A percentile compares a stretch with the other conserved stretches of the same genome.
phyloP scores from a whole-genome alignment of 2,329 filamentous ascomycete species.

The Teratosphaeria pseudoeucalypti region DNA sequence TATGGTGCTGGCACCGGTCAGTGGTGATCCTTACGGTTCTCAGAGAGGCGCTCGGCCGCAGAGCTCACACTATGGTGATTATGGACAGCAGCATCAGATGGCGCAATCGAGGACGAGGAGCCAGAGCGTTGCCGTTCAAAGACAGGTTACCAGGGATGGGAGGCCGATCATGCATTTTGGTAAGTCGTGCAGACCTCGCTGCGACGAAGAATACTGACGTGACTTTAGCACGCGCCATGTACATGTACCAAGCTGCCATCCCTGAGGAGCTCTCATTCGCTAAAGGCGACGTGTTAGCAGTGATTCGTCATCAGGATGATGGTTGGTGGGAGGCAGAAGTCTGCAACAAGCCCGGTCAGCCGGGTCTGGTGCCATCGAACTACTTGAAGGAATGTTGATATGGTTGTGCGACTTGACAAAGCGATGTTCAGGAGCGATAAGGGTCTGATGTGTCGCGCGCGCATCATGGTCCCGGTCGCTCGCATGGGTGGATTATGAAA shows the following conservation, averaged over 20 bases:
- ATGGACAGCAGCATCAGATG: slow-evolving; percentile 24
- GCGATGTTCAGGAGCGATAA: not conserved
- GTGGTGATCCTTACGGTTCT: slow-evolving; percentile 29
- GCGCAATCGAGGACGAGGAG: slow-evolving; percentile 46
- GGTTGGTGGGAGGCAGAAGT: slow-evolving; percentile 99
- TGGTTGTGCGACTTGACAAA: not conserved
- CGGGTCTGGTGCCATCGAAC: slow-evolving; percentile 56
- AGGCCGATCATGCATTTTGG: slow-evolving; percentile 85
- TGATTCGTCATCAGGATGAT: slow-evolving; percentile 87
- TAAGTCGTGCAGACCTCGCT: slow-evolving; percentile 43
- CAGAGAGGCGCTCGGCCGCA: slow-evolving; percentile 32
- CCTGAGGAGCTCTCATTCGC: slow-evolving; percentile 86
- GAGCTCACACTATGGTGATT: slow-evolving; percentile 34
- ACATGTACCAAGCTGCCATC: slow-evolving; percentile 88
- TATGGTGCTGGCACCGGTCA: slow-evolving; percentile 33
- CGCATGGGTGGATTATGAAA: not conserved
- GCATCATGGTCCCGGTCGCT: not conserved
- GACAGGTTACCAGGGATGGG: slow-evolving; percentile 77
- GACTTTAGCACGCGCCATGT: slow-evolving; percentile 71
- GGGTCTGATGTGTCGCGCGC: not conserved
- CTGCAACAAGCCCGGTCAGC: slow-evolving; percentile 48
- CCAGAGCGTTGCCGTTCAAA: slow-evolving; percentile 78
- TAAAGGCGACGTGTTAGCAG: slow-evolving; percentile 84
- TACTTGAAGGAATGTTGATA: slow-evolving; percentile 50
- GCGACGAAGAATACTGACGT: slow-evolving; percentile 2